Evolutionary conservation across 1,139 yeast species (phyloP), one percentile per base, ranked within the genome.

Genomic region (Debaryomyces robertsiae): DNA sequence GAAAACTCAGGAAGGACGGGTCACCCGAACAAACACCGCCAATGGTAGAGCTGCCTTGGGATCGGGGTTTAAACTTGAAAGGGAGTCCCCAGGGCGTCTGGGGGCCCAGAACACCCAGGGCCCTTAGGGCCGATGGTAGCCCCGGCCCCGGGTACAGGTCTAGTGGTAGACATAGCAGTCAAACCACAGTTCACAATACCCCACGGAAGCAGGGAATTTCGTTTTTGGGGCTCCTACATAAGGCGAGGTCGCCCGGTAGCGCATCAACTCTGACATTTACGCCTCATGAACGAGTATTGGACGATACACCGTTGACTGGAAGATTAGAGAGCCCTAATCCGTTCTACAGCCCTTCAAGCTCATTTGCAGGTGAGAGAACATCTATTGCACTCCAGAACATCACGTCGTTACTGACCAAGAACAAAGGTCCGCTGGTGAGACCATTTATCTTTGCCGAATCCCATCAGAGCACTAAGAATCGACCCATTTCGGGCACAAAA

Each of bases 351-450:
- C 27, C 36, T 6, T 27, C 30, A 9, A 16, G 16, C 14, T 29
- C 36, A 3, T 33, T 33, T 16, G 18, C 25, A 13, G 16, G 28
- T 9, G 7, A 6, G 22, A 18, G 13, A 17, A 29, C 42, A 7
- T 42, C 43, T n/a, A 16, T 29, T n/a, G 39, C 40, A 3, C 31
- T 44, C 11, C 43, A 44, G 15, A 39, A 35, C 11, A 36, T 44
- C n/a, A 37, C 35, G 14, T 18, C 32, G 9, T 29, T 36, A 5
- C 30, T n/a, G 27, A 16, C 39, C 10, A 46, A 44, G 17, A 16
- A 27, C 3, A 47, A 42, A 27, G 68, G 68, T 2, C 69, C 69
- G 2, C 56, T 53, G 36, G 53, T 64, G 9, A 55, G 53, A 36
- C 64, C 67, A 2, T 62, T 52, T 39, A 50, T 55, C 6, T 57